A percentile compares a stretch with the other conserved stretches of the same genome.
These are phyloP conservation scores for Brasilioporus rufonigricans DNA, from an alignment of 768 basidiomycete genomes.

Conservation along the genomic window DNA sequence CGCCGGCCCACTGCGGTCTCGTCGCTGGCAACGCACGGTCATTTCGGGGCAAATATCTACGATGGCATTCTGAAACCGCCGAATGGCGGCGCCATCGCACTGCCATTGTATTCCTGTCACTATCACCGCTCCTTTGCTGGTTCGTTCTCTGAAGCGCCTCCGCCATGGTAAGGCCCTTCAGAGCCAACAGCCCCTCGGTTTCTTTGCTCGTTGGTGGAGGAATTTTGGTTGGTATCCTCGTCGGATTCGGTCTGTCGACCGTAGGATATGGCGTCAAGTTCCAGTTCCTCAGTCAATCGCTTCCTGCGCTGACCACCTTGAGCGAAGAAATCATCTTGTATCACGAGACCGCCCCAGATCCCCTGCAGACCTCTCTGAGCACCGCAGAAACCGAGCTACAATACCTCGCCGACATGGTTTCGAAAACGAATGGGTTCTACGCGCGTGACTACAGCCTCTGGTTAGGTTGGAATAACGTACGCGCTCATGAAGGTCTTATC, in stretches of 20 bases:
- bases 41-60: no score
- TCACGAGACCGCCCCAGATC: slow-evolving; percentile 5
- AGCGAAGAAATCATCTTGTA: slow-evolving; percentile 12
- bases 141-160: not conserved
- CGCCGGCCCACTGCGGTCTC: no score
- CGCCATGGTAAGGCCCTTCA: slow-evolving; percentile 7
- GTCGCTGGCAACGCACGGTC: no score
- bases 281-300: slow-evolving; percentile 14
- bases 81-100: no score
- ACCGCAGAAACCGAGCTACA: slow-evolving; percentile 25
- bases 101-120: not conserved
- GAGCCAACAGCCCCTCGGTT: not conserved
- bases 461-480: slow-evolving; percentile 51
- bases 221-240: slow-evolving; percentile 27
- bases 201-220: slow-evolving; percentile 18
- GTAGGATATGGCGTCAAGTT: slow-evolving; percentile 12
- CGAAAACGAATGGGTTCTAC: slow-evolving; percentile 43
- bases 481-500: not conserved
- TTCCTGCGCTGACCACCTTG: slow-evolving; percentile 10
- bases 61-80: no score
- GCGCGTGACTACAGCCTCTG: slow-evolving; percentile 46
- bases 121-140: not conserved
- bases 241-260: slow-evolving; percentile 26
- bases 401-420: slow-evolving; percentile 34
- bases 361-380: not conserved